These are phyloP conservation scores for Psilocybe cubensis DNA, from an alignment of 768 basidiomycete genomes.

Conservation along the genomic window DNA sequence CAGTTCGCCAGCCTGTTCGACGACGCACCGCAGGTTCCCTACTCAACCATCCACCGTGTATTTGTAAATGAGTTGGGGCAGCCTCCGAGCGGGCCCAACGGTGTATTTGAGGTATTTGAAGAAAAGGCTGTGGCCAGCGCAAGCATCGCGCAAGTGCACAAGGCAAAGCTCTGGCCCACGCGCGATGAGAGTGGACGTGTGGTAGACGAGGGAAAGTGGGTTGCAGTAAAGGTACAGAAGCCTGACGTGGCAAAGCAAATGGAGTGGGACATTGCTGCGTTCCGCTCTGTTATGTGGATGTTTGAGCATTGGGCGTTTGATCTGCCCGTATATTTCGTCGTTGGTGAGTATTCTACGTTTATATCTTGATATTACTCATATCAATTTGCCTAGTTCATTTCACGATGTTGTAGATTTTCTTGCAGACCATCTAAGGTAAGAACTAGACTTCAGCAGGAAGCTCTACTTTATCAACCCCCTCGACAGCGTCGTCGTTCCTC, in stretches of 20 bases:
- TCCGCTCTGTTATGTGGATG: slow-evolving; percentile 85
- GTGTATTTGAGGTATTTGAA: slow-evolving; percentile 81
- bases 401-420: slow-evolving; percentile 68
- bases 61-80: slow-evolving; percentile 71
- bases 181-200: slow-evolving; percentile 30
- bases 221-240: slow-evolving; percentile 95
- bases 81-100: slow-evolving; percentile 66
- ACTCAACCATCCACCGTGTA: slow-evolving; percentile 66
- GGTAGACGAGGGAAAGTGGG: slow-evolving; percentile 59
- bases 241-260: slow-evolving; percentile 86
- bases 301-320: slow-evolving; percentile 84
- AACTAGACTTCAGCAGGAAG: slow-evolving; percentile 88
- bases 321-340: slow-evolving; percentile 80
- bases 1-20: slow-evolving; percentile 88
- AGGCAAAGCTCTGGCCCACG: slow-evolving; percentile 57
- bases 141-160: slow-evolving; percentile 92
- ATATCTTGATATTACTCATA: neutral
- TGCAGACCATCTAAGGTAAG: slow-evolving; percentile 78
- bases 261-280: slow-evolving; percentile 80
- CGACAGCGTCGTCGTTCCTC: slow-evolving; percentile 21
- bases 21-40: slow-evolving; percentile 85
- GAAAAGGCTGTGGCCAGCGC: slow-evolving; percentile 82
- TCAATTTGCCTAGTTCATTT: neutral
- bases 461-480: slow-evolving; percentile 43
- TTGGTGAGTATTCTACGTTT: slow-evolving; percentile 62